Evolutionary conservation across 2,329 filamentous ascomycete species (phyloP).

Genomic region (Ploettnerulaceae sp.): DNA sequence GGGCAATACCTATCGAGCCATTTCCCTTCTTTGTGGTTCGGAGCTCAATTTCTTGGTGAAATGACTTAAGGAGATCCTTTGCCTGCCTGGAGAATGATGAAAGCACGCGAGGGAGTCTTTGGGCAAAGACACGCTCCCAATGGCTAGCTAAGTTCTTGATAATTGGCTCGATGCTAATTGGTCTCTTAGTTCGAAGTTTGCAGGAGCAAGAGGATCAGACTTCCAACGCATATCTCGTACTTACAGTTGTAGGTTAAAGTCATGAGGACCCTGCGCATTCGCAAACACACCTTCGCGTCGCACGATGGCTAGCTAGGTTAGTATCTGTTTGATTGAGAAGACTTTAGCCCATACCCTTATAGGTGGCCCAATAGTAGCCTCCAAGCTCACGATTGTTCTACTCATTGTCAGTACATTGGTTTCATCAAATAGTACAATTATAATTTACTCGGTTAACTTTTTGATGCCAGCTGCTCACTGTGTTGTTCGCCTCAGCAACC

Average conservation of each 20-base stretch:
- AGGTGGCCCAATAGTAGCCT: constrained; percentile 48
- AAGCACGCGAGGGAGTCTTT: constrained; percentile 39
- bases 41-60: constrained; percentile 41
- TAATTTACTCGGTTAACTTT: constrained; percentile 28
- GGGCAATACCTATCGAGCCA: constrained; percentile 38
- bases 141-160: constrained; percentile 22
- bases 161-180: constrained; percentile 17
- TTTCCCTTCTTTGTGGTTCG: constrained; percentile 37
- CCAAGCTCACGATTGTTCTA: constrained; percentile 36
- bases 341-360: too few relatives aligned
- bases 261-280: constrained; percentile 36
- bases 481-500: constrained; percentile 34
- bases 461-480: constrained; percentile 38
- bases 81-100: constrained; percentile 34
- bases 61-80: constrained; percentile 34
- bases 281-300: constrained; percentile 45
- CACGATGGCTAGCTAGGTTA: too few relatives aligned
- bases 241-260: constrained; percentile 38
- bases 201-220: background rate
- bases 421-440: background rate
- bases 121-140: constrained; percentile 36
- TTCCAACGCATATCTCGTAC: background rate
- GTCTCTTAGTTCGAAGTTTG: background rate
- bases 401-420: background rate
- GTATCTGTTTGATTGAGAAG: too few relatives aligned